phyloP scores from a whole-genome alignment of 2,329 filamentous ascomycete species.

The Ophiostoma pallidulum region DNA sequence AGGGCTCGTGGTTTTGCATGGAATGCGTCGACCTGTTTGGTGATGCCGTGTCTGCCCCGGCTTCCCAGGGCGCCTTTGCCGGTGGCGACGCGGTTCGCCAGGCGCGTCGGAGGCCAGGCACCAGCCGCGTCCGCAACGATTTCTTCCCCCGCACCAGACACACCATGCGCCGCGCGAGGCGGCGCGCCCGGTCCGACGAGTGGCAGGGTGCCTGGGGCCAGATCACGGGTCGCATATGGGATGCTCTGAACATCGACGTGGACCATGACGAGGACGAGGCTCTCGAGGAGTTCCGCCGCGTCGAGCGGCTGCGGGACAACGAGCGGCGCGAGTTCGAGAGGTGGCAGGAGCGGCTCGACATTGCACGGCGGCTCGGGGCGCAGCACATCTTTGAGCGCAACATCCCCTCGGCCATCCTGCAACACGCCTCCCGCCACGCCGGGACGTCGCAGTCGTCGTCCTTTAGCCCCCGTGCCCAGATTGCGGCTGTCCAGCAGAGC shows the following conservation, averaged over 20 bases:
- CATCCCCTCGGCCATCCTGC: constrained; percentile 47
- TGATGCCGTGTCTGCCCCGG: constrained; percentile 27
- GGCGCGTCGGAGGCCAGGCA: constrained; percentile 1
- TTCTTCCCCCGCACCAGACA: constrained; percentile 47
- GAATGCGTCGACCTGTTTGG: constrained; percentile 55
- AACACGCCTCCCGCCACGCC: constrained; percentile 44
- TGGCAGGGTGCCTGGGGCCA: constrained; percentile 82
- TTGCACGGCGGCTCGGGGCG: constrained; percentile 71
- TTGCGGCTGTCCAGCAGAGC: constrained; percentile 56
- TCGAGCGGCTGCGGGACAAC: constrained; percentile 44
- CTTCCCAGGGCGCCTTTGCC: constrained; percentile 22
- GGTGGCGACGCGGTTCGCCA: constrained; percentile 12
- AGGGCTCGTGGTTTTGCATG: constrained; percentile 83
- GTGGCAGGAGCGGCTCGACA: constrained; percentile 76
- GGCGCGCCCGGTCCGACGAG: constrained; percentile 62
- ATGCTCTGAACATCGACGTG: constrained; percentile 64
- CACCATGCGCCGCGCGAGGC: constrained; percentile 45
- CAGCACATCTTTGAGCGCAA: constrained; percentile 60
- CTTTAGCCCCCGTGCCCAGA: constrained; percentile 26
- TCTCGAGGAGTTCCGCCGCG: constrained; percentile 43
- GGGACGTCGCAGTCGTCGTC: neutral
- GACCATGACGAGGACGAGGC: constrained; percentile 71
- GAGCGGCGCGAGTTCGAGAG: constrained; percentile 51
- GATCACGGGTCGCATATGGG: constrained; percentile 52
- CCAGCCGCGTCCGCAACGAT: constrained; percentile 20